Conservation (phyloP, 352 stramenopile species). For the Phytophthora sp. region DNA sequence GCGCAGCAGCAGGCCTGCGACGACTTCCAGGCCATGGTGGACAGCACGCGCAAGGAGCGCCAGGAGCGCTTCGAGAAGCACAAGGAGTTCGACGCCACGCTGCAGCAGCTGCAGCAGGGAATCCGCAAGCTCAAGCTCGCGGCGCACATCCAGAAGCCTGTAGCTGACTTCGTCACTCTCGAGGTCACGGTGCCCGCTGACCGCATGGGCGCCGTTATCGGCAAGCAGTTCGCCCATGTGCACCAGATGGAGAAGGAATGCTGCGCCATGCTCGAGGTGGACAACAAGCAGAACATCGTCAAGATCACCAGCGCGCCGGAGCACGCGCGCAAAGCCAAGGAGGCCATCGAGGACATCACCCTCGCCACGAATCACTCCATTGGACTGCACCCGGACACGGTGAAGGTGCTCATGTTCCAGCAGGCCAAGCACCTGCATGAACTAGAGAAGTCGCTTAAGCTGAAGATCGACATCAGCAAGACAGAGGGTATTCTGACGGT, state of each 20-base stretch:
- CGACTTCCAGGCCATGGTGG: constrained; percentile 67
- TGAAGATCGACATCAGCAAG: constrained; percentile 80
- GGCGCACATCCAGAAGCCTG: constrained; percentile 36
- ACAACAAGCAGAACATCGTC: constrained; percentile 59
- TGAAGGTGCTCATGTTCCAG: constrained; percentile 81
- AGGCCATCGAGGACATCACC: constrained; percentile 71
- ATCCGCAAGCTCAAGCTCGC: constrained; percentile 65
- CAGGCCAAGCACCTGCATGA: constrained; percentile 77
- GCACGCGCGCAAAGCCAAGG: constrained; percentile 47
- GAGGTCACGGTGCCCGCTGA: constrained; percentile 64
- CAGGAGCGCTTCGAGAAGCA: constrained; percentile 67
- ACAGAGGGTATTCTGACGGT: constrained; percentile 69
- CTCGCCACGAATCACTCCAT: constrained; percentile 69
- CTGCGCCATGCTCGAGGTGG: constrained; percentile 67
- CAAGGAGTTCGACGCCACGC: constrained; percentile 49
- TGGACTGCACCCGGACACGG: constrained; percentile 76
- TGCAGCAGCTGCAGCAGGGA: constrained; percentile 55
- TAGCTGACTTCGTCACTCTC: constrained; percentile 55
- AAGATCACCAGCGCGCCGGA: constrained; percentile 59
- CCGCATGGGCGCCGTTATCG: constrained; percentile 70
- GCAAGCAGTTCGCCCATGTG: constrained; percentile 64
- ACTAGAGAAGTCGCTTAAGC: constrained; percentile 55
- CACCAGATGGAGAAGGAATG: constrained; percentile 66
- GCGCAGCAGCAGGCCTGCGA: constrained; percentile 54
- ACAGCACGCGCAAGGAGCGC: constrained; percentile 58